These are phyloP conservation scores for Penicillium sp. DNA, from an alignment of 2,329 filamentous ascomycete genomes.

Conservation along the genomic window DNA sequence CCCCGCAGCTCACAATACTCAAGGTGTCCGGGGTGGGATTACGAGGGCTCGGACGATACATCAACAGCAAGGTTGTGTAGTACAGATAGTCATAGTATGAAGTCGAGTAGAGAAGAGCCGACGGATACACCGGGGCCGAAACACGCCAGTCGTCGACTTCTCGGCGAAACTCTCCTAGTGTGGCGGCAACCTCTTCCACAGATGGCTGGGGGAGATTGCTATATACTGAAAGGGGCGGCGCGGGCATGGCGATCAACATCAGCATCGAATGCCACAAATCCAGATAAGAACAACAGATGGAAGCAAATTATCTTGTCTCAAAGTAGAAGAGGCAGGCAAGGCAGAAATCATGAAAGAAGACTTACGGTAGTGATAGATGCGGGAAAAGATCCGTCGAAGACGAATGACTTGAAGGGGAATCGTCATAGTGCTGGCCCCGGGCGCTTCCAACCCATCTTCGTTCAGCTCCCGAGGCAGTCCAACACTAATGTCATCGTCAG, in stretches of 20 bases:
- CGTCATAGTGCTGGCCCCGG: conserved; percentile 33
- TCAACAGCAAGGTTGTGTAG: conserved; percentile 34
- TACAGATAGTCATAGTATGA: conserved; percentile 39
- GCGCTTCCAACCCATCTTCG: conserved; percentile 34
- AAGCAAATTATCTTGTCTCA: no score
- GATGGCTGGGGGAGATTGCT: conserved; percentile 29
- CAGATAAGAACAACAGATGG: no score
- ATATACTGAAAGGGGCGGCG: conserved; percentile 23
- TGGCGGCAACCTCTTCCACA: conserved; percentile 21
- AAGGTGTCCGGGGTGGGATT: conserved; percentile 32
- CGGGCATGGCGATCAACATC: not conserved
- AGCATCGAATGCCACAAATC: not conserved
- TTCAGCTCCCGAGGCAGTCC: conserved; percentile 35
- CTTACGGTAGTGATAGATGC: conserved; percentile 36
- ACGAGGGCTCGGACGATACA: conserved; percentile 35
- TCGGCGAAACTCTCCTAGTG: conserved; percentile 29
- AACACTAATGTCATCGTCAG: conserved; percentile 40
- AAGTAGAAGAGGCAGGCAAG: not conserved
- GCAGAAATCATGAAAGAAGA: not conserved
- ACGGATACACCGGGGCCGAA: conserved; percentile 30
- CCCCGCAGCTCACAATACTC: conserved; percentile 36
- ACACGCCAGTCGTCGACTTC: conserved; percentile 38
- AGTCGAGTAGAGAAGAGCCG: conserved; percentile 36
- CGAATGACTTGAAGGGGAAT: conserved; percentile 35
- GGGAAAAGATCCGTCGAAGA: conserved; percentile 35